A percentile compares a stretch with the other conserved stretches of the same genome.
Evolutionary conservation across 225 moss, liverwort and hornwort genomes (phyloP).

Genomic region (Marchantia polymorpha): DNA sequence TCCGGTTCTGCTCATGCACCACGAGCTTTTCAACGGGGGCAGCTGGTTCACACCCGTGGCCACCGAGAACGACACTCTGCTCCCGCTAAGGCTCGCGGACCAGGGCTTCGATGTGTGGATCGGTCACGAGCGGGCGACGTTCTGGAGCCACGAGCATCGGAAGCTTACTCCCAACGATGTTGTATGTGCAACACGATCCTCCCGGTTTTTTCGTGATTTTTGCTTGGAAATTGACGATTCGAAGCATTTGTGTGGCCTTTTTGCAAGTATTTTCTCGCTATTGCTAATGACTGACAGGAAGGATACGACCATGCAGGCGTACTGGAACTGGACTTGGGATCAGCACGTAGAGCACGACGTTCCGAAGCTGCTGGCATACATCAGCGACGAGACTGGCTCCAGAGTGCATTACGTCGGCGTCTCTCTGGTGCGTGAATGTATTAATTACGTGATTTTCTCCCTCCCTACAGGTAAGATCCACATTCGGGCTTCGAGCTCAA

Average conservation of each 20-base stretch:
- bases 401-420: slow-evolving; percentile 57
- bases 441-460: too few species aligned
- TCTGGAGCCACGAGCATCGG: slow-evolving; percentile 36
- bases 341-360: slow-evolving; percentile 58
- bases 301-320: slow-evolving; percentile 52
- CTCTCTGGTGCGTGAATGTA: slow-evolving; percentile 56
- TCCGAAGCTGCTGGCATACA: slow-evolving; percentile 43
- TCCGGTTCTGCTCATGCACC: slow-evolving; percentile 37
- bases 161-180: background rate
- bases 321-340: slow-evolving; percentile 87
- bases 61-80: too few species aligned
- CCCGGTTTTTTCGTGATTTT: too few species aligned
- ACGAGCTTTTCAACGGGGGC: slow-evolving; percentile 38
- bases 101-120: slow-evolving; percentile 44
- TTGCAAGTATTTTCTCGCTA: too few species aligned
- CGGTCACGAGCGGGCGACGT: slow-evolving; percentile 42
- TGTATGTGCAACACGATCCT: background rate
- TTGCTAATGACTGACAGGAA: too few species aligned
- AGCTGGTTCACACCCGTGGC: slow-evolving; percentile 31
- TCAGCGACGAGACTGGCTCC: slow-evolving; percentile 28
- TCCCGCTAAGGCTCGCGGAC: slow-evolving; percentile 32
- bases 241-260: too few species aligned
- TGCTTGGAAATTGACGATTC: too few species aligned
- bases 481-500: too few species aligned
- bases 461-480: too few species aligned